Conservation (phyloP, 192 early-diverging fungal genomes). For the Coemansia aciculifera region DNA sequence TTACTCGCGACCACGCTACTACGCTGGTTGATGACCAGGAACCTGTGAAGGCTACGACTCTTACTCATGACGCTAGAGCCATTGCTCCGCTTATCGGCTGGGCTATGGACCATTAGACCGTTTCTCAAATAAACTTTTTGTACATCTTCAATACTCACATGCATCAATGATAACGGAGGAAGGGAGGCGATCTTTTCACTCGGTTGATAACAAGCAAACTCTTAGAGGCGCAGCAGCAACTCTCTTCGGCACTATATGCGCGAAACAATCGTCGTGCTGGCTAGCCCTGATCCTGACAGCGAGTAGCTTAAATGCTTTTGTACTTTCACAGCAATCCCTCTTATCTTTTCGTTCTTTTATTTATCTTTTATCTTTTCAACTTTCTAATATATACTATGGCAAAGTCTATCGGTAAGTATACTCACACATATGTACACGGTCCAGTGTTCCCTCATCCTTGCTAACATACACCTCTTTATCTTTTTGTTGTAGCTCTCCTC, state of each 20-base stretch:
- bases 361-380: not conserved
- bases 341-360: not conserved
- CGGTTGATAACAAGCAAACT: no score
- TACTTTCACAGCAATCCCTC: not conserved
- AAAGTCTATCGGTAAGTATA: conserved; percentile 41
- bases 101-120: conserved; percentile 31
- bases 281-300: not conserved
- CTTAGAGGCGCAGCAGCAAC: not conserved
- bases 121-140: conserved; percentile 1
- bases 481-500: conserved; percentile 63
- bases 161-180: not conserved
- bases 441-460: not conserved
- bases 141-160: not conserved
- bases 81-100: conserved; percentile 49
- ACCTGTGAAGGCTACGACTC: not conserved
- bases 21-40: conserved; percentile 24
- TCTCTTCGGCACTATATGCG: not conserved
- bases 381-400: conserved; percentile 6
- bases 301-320: not conserved
- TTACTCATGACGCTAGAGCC: conserved; percentile 9
- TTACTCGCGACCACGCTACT: conserved; percentile 21
- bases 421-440: not conserved
- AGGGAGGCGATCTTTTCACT: not conserved
- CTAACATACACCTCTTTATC: not conserved
- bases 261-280: not conserved